phyloP scores from a whole-genome alignment of 2,329 filamentous ascomycete species.

The Colletotrichum melonis region DNA sequence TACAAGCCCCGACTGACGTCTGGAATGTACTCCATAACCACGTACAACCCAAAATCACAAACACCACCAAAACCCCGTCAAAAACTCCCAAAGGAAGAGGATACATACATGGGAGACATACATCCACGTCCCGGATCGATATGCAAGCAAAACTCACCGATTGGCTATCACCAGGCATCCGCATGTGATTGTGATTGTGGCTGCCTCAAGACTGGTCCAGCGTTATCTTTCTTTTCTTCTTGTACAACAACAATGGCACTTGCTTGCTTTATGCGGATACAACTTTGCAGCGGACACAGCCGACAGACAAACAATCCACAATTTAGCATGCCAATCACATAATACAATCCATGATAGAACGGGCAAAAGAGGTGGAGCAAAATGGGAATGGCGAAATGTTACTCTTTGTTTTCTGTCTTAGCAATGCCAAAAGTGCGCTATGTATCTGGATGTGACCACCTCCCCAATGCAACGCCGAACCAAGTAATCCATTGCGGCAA shows the following conservation, averaged over 20 bases:
- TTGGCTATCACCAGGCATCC: neutral
- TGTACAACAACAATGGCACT: neutral
- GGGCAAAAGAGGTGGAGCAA: neutral
- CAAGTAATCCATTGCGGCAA: constrained; percentile 15
- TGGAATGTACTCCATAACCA: neutral
- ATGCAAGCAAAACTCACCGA: neutral
- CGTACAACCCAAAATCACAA: neutral
- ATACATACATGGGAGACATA: neutral
- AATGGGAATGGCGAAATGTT: neutral
- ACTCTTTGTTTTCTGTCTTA: constrained; percentile 29
- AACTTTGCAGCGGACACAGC: neutral
- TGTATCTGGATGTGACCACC: constrained; percentile 33
- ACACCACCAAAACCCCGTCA: neutral
- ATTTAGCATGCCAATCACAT: neutral
- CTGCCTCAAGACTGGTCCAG: neutral
- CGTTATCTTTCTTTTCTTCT: neutral
- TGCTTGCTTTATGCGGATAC: neutral
- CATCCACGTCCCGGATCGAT: neutral
- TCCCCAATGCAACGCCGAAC: constrained; percentile 26
- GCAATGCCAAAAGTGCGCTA: constrained; percentile 33
- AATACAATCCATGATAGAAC: neutral
- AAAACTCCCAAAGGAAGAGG: neutral
- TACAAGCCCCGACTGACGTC: neutral
- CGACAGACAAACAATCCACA: neutral
- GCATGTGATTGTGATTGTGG: neutral